phyloP scores from a whole-genome alignment of 352 stramenopile species.

The Pythium monospermum region DNA sequence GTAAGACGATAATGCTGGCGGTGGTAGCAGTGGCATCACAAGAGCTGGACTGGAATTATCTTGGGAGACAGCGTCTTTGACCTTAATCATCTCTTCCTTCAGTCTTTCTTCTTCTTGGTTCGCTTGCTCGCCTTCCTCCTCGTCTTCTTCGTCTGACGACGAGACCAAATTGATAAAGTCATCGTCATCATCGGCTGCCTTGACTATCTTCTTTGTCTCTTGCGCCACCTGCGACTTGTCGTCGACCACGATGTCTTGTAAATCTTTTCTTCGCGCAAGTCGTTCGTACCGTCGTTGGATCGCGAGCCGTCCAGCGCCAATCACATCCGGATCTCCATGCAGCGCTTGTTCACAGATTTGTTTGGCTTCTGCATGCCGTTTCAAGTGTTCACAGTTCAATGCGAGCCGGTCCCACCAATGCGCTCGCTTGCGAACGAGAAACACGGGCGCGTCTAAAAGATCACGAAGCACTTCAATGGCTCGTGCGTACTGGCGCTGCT shows the following conservation, averaged over 20 bases:
- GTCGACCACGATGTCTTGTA: background rate
- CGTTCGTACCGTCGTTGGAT: slow-evolving; percentile 45
- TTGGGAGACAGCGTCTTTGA: background rate
- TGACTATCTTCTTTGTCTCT: background rate
- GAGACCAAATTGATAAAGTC: slow-evolving; percentile 18
- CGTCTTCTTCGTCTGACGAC: slow-evolving; percentile 8
- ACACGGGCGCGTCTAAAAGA: slow-evolving; percentile 35
- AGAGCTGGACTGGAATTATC: too few relatives aligned
- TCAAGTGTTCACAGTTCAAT: slow-evolving; percentile 71
- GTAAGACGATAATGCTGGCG: slow-evolving; percentile 11
- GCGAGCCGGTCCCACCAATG: slow-evolving; percentile 75
- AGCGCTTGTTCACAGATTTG: slow-evolving; percentile 49
- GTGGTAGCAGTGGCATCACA: too few relatives aligned
- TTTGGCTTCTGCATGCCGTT: slow-evolving; percentile 45
- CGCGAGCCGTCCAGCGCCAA: slow-evolving; percentile 48
- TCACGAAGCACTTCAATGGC: slow-evolving; percentile 64
- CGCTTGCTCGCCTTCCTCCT: too few relatives aligned
- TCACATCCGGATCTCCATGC: slow-evolving; percentile 44
- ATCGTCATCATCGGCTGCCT: slow-evolving; percentile 3
- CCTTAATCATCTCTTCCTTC: background rate
- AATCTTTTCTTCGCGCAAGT: slow-evolving; percentile 29
- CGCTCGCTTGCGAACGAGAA: slow-evolving; percentile 58
- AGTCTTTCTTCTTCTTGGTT: background rate
- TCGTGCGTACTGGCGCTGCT: slow-evolving; percentile 67
- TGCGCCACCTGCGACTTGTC: background rate